Conservation (phyloP, 1,284 basidiomycete genomes). For the Cutaneotrichosporon mucoides region DNA sequence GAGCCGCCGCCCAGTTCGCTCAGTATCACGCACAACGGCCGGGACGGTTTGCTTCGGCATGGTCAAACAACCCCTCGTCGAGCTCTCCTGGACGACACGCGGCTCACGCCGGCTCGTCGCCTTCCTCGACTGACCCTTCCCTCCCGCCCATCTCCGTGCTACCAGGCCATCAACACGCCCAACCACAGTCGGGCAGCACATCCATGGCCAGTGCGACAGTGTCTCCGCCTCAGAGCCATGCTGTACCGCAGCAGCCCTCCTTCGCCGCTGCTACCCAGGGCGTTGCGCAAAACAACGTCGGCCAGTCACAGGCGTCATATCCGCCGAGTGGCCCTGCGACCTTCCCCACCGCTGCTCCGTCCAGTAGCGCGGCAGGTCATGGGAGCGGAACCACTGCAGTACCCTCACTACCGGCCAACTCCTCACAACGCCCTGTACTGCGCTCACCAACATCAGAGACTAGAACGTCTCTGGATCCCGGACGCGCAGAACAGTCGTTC, state of each 20-base stretch:
- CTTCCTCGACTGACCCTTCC: neutral
- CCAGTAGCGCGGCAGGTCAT: neutral
- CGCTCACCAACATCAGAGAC: neutral
- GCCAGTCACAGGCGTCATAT: neutral
- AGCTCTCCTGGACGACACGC: neutral
- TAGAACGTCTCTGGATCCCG: neutral
- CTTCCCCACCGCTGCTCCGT: neutral
- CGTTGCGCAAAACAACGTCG: neutral
- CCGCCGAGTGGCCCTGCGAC: neutral
- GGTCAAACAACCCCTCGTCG: neutral
- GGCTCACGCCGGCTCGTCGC: neutral
- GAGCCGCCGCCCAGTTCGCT: neutral
- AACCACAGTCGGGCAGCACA: too few species aligned
- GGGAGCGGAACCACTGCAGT: too few species aligned
- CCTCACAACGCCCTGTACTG: neutral
- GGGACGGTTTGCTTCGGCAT: neutral
- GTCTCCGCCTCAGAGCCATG: too few species aligned
- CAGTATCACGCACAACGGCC: neutral
- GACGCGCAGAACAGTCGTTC: neutral
- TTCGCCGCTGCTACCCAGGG: too few species aligned
- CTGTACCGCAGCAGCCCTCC: too few species aligned
- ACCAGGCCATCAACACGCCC: neutral
- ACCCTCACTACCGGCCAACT: neutral
- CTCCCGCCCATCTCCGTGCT: neutral
- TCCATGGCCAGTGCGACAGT: too few species aligned